Base-by-base conservation (phyloP, 768 basidiomycete genomes). In the Podaxis pistillaris region DNA sequence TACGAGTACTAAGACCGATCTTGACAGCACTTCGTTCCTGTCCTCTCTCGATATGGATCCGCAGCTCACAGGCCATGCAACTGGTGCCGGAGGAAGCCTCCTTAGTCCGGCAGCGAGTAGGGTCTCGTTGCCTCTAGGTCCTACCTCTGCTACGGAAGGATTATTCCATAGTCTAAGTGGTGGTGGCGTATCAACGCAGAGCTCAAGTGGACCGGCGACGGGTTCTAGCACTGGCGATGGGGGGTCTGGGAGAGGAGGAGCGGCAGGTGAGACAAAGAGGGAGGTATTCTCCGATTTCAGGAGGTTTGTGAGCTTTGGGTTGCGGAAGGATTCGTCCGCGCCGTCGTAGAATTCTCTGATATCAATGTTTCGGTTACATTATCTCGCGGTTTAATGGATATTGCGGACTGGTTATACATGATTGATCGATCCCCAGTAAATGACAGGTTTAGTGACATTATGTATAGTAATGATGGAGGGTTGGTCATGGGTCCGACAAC, bases 1-100 rank as follows among this genome's bases (percentile, higher is more conserved):
- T 60, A 98, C 96, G 36, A 96, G 96, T 67, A 95, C 92, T 4
- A 93, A 94, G 71, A 83, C 86, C 28, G 94, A 98, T 58, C 82
- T 99, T 13, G 86, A 92, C 64, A 89, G 85, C 72, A 90, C 91
- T 0, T 98, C 97, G 0, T 98, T 99, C 82, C 84, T 99, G 36
- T 90, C 94, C 0, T 84, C 88, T 0, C 83, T 99, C 36, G 97
- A 99, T 74, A 99, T 99, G 97, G 96, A 98, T 66, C 94, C 95
- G 1, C 77, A 85, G 0, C 72, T 76, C 19, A 75, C 80, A 1
- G 75, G 78, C 12, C 76, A 80, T 63, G 33, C 47, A 17, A 33
- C 30, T 24, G 52, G 38, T 55, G 52, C 26, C 4, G 80, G 75
- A 53, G 75, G 81, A n/a, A 85, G 79, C 47, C 75, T 88, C 17